phyloP scores from a whole-genome alignment of 345 rosid genomes.

The Brassica cretica region DNA sequence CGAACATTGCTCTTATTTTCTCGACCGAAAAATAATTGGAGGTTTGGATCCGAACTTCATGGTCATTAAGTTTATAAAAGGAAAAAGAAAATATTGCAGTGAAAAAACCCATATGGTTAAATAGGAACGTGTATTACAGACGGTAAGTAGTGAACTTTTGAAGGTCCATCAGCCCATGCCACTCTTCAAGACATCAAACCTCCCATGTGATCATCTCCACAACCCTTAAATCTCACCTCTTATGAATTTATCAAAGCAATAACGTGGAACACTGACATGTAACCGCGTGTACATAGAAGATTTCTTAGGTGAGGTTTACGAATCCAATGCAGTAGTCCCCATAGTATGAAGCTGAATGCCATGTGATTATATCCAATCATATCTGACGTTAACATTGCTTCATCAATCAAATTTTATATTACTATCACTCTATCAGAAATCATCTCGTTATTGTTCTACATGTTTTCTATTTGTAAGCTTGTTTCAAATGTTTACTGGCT shows the following conservation, averaged over 20 bases:
- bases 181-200: slow-evolving; percentile 18
- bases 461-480: neutral
- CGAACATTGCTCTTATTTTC: neutral
- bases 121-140: neutral
- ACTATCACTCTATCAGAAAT: neutral
- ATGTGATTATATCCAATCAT: slow-evolving; percentile 24
- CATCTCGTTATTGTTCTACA: neutral
- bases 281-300: neutral
- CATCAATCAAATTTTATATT: neutral
- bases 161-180: neutral
- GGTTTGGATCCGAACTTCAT: neutral
- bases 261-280: slow-evolving; percentile 11
- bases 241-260: neutral
- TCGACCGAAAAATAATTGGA: neutral
- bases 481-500: neutral
- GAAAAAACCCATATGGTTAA: slow-evolving; percentile 3
- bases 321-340: slow-evolving; percentile 34
- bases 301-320: slow-evolving; percentile 10
- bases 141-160: slow-evolving; percentile 4
- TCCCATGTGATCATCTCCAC: slow-evolving; percentile 38
- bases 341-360: slow-evolving; percentile 17
- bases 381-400: slow-evolving; percentile 9
- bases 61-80: neutral
- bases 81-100: neutral
- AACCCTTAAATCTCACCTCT: slow-evolving; percentile 26